These are phyloP conservation scores for Auxenochlorella protothecoides DNA, from an alignment of 139 green algal species.

Conservation along the genomic window DNA sequence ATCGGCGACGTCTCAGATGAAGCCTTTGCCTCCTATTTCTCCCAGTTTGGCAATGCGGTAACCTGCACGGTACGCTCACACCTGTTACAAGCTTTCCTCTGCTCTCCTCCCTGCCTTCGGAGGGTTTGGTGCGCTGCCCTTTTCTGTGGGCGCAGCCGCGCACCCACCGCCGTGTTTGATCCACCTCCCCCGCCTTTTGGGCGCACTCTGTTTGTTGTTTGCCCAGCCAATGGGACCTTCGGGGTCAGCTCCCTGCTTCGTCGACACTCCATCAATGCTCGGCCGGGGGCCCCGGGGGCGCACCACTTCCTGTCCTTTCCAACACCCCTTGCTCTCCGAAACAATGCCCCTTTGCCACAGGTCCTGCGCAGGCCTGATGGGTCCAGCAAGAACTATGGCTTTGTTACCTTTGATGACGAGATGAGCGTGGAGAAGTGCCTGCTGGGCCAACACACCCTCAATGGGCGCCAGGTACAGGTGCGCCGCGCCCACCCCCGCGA, in stretches of 20 bases:
- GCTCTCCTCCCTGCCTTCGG: not conserved
- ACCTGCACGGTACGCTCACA: conserved; percentile 23
- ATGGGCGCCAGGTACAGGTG: not conserved
- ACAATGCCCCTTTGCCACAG: conserved; percentile 13
- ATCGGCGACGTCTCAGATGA: conserved; percentile 60
- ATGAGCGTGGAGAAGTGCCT: conserved; percentile 65
- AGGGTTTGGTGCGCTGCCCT: conserved; percentile 1
- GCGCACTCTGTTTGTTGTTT: no score
- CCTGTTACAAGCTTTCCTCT: no score
- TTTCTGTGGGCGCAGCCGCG: no score
- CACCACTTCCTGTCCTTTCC: not conserved
- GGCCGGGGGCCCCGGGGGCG: not conserved
- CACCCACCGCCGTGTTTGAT: no score
- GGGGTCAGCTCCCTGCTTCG: no score
- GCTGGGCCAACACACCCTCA: conserved; percentile 13
- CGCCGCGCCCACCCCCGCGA: not conserved
- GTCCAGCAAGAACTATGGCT: conserved; percentile 64
- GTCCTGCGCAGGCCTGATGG: conserved; percentile 61
- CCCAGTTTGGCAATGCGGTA: conserved; percentile 54
- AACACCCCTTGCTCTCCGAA: not conserved
- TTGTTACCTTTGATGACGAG: conserved; percentile 73
- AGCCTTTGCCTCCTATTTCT: conserved; percentile 61
- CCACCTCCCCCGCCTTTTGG: no score
- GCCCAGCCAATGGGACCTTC: no score
- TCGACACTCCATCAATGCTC: no score